These are phyloP conservation scores for Daedaleopsis nitida DNA, from an alignment of 768 basidiomycete species.

Conservation along the genomic window DNA sequence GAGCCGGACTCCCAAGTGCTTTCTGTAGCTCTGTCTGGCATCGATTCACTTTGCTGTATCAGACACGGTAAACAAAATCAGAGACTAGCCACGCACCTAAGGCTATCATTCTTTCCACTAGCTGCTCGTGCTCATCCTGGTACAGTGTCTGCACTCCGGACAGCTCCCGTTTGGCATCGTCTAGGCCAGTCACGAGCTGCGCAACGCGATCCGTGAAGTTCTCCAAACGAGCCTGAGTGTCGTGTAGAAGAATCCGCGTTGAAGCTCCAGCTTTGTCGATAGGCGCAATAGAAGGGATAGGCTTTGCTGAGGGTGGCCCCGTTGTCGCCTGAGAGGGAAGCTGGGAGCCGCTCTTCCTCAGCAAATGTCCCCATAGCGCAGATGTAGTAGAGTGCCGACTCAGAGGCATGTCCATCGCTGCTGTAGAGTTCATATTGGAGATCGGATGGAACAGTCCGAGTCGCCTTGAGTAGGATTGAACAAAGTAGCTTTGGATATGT, in stretches of 20 bases:
- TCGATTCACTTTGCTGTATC: slow-evolving; percentile 52
- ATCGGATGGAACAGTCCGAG: background rate
- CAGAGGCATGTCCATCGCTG: background rate
- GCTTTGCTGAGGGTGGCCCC: slow-evolving; percentile 20
- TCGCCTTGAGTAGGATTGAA: too few species aligned
- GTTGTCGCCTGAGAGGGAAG: slow-evolving; percentile 3
- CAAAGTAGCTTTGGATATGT: too few species aligned
- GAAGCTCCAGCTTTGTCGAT: slow-evolving; percentile 69
- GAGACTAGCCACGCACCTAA: slow-evolving; percentile 44
- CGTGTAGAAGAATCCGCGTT: slow-evolving; percentile 71
- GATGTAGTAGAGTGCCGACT: slow-evolving; percentile 1
- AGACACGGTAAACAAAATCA: slow-evolving; percentile 13
- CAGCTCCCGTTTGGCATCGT: slow-evolving; percentile 56
- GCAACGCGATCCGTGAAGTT: slow-evolving; percentile 61
- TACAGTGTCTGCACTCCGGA: slow-evolving; percentile 56
- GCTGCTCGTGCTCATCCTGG: slow-evolving; percentile 57
- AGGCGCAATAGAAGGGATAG: slow-evolving; percentile 41
- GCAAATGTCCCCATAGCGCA: slow-evolving; percentile 23
- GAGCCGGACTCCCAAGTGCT: slow-evolving; percentile 58
- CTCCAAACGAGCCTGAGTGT: slow-evolving; percentile 73
- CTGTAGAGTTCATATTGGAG: background rate
- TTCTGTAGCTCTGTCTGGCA: slow-evolving; percentile 63
- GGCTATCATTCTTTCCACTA: slow-evolving; percentile 56
- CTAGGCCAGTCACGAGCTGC: slow-evolving; percentile 50
- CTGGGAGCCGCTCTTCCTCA: slow-evolving; percentile 12